Evolutionary conservation across 768 basidiomycete species (phyloP).

Genomic region (Phylloporus sp.): DNA sequence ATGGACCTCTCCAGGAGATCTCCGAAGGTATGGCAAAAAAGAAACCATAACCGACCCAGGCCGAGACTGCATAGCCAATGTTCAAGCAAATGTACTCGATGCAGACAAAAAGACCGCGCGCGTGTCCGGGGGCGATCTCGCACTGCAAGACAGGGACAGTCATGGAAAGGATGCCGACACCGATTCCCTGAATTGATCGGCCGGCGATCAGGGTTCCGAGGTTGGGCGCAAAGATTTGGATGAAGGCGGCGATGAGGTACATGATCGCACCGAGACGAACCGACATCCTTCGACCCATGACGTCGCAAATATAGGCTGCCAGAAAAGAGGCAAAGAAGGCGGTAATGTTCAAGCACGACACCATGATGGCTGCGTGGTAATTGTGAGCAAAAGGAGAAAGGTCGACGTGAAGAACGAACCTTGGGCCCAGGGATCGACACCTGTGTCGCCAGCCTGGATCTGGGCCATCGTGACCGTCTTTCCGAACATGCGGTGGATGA

Average conservation of each 20-base stretch:
- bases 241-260: slow-evolving; percentile 46
- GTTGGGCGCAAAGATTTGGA: slow-evolving; percentile 48
- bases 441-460: slow-evolving; percentile 40
- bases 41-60: slow-evolving; percentile 50
- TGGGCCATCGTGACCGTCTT: slow-evolving; percentile 41
- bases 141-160: slow-evolving; percentile 48
- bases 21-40: slow-evolving; percentile 44
- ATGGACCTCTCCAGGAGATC: slow-evolving; percentile 55
- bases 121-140: slow-evolving; percentile 44
- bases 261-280: slow-evolving; percentile 48
- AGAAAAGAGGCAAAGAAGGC: slow-evolving; percentile 43
- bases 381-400: neutral
- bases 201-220: slow-evolving; percentile 39
- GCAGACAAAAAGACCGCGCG: slow-evolving; percentile 50
- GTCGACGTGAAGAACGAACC: slow-evolving; percentile 29
- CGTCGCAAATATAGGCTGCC: slow-evolving; percentile 49
- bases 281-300: slow-evolving; percentile 47
- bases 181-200: slow-evolving; percentile 45
- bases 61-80: slow-evolving; percentile 44
- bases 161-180: slow-evolving; percentile 49
- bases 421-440: slow-evolving; percentile 44
- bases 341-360: slow-evolving; percentile 48
- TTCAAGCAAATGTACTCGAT: slow-evolving; percentile 54
- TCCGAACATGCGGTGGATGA: slow-evolving; percentile 48
- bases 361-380: slow-evolving; percentile 39